Evolutionary conservation across 164 flowering plant species (phyloP).

Genomic region (Vitis rupestris): DNA sequence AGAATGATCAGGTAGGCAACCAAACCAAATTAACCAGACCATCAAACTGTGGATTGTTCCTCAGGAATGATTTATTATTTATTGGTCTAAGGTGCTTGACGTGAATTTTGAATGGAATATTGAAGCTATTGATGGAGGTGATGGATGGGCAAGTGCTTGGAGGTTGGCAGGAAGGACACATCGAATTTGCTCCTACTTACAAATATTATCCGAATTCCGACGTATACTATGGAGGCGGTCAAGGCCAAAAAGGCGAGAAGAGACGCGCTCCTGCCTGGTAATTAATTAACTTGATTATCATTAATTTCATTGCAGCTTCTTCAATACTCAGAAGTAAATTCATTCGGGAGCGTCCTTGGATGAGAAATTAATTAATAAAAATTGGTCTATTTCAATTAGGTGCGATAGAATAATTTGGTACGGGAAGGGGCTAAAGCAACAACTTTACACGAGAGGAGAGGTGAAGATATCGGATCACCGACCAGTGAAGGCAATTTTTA

Average conservation of each 20-base stretch:
- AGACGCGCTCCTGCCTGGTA: slow-evolving; percentile 73
- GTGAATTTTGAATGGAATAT: background rate
- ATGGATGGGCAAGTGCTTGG: slow-evolving; percentile 48
- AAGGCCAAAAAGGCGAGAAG: slow-evolving; percentile 37
- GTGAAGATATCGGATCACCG: slow-evolving; percentile 44
- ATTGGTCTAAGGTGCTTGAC: background rate
- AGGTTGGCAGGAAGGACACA: slow-evolving; percentile 62
- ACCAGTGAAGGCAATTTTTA: slow-evolving; percentile 47
- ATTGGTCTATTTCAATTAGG: slow-evolving; percentile 18
- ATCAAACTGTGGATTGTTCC: too few species aligned
- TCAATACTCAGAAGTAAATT: background rate
- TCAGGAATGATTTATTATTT: background rate
- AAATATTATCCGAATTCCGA: slow-evolving; percentile 57
- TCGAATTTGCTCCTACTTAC: slow-evolving; percentile 64
- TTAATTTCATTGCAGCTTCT: background rate
- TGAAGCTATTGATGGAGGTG: slow-evolving; percentile 62
- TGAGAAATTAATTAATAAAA: background rate
- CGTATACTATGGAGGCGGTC: slow-evolving; percentile 37
- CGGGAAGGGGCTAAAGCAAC: slow-evolving; percentile 41
- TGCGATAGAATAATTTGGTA: slow-evolving; percentile 54
- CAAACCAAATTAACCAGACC: too few species aligned
- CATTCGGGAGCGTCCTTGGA: too few species aligned
- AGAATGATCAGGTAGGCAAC: slow-evolving; percentile 41
- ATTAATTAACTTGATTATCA: background rate
- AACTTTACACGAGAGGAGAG: slow-evolving; percentile 33